Conservation (phyloP, 306 rosid genomes). For the Begonia peltatifolia region DNA sequence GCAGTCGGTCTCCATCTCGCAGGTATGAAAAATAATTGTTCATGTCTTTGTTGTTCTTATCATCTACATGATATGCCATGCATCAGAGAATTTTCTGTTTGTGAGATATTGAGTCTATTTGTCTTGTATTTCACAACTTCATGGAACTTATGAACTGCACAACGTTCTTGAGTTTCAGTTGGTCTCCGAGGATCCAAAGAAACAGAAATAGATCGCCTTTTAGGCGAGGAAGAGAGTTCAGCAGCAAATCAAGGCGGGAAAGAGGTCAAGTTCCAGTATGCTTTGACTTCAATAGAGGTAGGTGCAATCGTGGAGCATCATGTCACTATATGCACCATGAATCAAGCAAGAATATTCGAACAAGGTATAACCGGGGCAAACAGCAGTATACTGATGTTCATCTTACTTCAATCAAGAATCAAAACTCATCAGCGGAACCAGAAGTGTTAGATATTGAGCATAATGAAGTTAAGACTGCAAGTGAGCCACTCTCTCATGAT, state of each 20-base stretch:
- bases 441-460: conserved; percentile 22
- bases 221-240: conserved; percentile 45
- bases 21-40: conserved; percentile 29
- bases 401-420: conserved; percentile 16
- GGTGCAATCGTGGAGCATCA: conserved; percentile 67
- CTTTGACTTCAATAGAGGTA: conserved; percentile 61
- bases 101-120: too few relatives aligned
- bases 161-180: conserved; percentile 28
- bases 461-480: conserved; percentile 31
- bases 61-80: too few relatives aligned
- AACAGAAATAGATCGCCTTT: conserved; percentile 69
- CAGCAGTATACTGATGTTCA: conserved; percentile 23
- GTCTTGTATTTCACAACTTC: too few relatives aligned
- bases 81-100: conserved; percentile 8
- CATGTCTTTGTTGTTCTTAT: too few relatives aligned
- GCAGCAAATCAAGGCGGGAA: conserved; percentile 37
- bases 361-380: conserved; percentile 43
- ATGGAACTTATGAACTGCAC: too few relatives aligned
- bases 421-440: conserved; percentile 21
- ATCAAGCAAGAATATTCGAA: conserved; percentile 39
- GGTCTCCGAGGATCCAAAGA: conserved; percentile 61
- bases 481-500: conserved; percentile 20
- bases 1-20: conserved; percentile 72
- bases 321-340: conserved; percentile 72
- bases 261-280: conserved; percentile 40